Conservation (phyloP, 164 flowering plant species). For the Aristolochia californica region DNA sequence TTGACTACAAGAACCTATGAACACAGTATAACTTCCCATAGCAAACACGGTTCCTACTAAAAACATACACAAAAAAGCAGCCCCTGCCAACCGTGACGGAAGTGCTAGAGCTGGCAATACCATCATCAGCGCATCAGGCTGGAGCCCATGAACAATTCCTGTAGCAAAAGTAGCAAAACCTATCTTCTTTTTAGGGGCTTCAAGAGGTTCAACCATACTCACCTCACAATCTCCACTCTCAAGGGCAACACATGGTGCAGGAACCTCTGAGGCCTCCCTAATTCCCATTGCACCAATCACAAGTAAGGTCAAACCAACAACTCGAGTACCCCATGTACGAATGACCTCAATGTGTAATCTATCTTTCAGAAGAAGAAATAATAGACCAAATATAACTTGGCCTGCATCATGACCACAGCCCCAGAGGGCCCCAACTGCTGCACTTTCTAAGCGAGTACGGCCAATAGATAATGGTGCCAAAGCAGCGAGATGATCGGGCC, state of each 20-base stretch:
- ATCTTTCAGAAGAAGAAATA: constrained; percentile 83
- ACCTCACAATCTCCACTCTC: constrained; percentile 79
- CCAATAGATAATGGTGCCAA: constrained; percentile 97
- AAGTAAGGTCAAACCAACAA: constrained; percentile 81
- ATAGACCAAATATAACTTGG: constrained; percentile 77
- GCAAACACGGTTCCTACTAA: constrained; percentile 83
- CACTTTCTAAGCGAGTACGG: constrained; percentile 75
- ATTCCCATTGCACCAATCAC: constrained; percentile 94
- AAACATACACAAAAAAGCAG: constrained; percentile 88
- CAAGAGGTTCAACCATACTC: constrained; percentile 34
- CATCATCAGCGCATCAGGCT: constrained; percentile 96
- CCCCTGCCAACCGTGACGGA: constrained; percentile 89
- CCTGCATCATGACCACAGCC: constrained; percentile 99
- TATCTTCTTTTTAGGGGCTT: constrained; percentile 61
- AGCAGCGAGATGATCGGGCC: constrained; percentile 99
- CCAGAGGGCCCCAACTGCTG: constrained; percentile 97
- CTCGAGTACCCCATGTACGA: constrained; percentile 90
- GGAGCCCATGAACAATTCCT: constrained; percentile 90
- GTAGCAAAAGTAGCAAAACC: constrained; percentile 99
- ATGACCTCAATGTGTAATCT: constrained; percentile 81
- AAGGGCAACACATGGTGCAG: constrained; percentile 61
- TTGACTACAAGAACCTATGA: constrained; percentile 84
- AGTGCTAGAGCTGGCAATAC: constrained; percentile 93
- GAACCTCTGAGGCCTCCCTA: constrained; percentile 64
- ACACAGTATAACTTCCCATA: constrained; percentile 92